These are phyloP conservation scores for Colletotrichum tamarilloi DNA, from an alignment of 2,329 filamentous ascomycete species.

Conservation along the genomic window DNA sequence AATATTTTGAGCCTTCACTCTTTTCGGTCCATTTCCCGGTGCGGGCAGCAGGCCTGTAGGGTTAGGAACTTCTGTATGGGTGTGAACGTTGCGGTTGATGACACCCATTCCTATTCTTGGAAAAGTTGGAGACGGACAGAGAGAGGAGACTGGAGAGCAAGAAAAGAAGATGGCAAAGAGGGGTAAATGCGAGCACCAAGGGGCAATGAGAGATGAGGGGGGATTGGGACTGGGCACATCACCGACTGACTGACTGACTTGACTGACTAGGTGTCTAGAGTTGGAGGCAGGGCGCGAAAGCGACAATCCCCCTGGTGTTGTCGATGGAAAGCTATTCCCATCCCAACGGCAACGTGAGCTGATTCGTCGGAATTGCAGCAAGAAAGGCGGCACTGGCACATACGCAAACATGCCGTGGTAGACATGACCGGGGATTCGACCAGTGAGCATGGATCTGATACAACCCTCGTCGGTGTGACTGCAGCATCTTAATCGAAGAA, in stretches of 20 bases:
- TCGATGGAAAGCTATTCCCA: background rate
- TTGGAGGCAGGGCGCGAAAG: background rate
- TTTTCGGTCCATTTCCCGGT: background rate
- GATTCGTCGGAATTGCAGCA: background rate
- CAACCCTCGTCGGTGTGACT: background rate
- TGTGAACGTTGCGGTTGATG: background rate
- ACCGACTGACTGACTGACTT: background rate
- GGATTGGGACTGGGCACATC: background rate
- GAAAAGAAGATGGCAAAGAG: background rate
- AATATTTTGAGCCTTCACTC: conserved; percentile 1
- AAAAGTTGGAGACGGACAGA: background rate
- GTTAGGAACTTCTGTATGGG: background rate
- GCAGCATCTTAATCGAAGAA: conserved; percentile 5
- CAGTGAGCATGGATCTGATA: background rate
- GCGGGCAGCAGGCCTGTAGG: background rate
- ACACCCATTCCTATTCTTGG: conserved; percentile 24
- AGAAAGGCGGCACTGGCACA: background rate
- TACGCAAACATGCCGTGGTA: background rate
- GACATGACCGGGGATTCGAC: background rate
- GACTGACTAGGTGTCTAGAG: background rate
- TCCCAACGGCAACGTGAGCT: background rate
- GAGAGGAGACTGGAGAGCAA: background rate
- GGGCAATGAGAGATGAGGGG: background rate
- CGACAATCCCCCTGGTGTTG: background rate
- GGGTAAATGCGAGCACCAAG: conserved; percentile 11